These are phyloP conservation scores for Volvox africanus DNA, from an alignment of 139 green algal genomes.

Conservation along the genomic window DNA sequence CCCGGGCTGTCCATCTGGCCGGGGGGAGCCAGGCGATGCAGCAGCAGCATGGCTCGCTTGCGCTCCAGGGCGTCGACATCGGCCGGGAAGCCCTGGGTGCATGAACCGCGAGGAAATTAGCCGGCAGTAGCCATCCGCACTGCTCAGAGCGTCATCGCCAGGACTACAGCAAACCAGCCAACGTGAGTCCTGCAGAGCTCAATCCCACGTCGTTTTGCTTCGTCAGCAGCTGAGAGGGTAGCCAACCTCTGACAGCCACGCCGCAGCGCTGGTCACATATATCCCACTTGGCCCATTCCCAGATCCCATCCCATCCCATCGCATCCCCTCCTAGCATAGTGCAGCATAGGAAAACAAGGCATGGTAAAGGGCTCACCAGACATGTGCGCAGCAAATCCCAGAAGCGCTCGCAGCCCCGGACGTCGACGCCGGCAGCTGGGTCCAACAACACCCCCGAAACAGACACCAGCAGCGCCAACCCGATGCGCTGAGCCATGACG, in stretches of 20 bases:
- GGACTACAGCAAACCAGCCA: too few relatives aligned
- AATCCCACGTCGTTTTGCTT: too few relatives aligned
- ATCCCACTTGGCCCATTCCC: too few relatives aligned
- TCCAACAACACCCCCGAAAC: slow-evolving; percentile 8
- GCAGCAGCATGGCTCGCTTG: slow-evolving; percentile 46
- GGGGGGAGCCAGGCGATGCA: slow-evolving; percentile 40
- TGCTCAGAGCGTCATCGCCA: too few relatives aligned
- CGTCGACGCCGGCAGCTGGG: slow-evolving; percentile 22
- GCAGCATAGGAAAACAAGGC: too few relatives aligned
- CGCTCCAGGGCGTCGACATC: slow-evolving; percentile 53
- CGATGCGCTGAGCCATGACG: slow-evolving; percentile 14
- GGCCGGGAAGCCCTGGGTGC: slow-evolving; percentile 1
- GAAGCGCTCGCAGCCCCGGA: slow-evolving; percentile 15
- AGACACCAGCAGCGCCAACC: slow-evolving; percentile 47
- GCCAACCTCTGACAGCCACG: too few relatives aligned
- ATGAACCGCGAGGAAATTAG: neutral
- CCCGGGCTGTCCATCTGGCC: neutral
- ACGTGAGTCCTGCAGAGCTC: too few relatives aligned
- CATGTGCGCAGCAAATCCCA: slow-evolving; percentile 51
- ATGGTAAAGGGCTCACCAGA: slow-evolving; percentile 26
- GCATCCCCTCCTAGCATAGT: too few relatives aligned
- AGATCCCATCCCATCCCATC: too few relatives aligned
- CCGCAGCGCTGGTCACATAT: too few relatives aligned
- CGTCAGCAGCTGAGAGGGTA: too few relatives aligned
- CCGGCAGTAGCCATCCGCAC: too few relatives aligned